Evolutionary conservation across 2,329 filamentous ascomycete species (phyloP), one percentile per base, ranked within the genome.

Genomic region (Teratosphaeria viscida): DNA sequence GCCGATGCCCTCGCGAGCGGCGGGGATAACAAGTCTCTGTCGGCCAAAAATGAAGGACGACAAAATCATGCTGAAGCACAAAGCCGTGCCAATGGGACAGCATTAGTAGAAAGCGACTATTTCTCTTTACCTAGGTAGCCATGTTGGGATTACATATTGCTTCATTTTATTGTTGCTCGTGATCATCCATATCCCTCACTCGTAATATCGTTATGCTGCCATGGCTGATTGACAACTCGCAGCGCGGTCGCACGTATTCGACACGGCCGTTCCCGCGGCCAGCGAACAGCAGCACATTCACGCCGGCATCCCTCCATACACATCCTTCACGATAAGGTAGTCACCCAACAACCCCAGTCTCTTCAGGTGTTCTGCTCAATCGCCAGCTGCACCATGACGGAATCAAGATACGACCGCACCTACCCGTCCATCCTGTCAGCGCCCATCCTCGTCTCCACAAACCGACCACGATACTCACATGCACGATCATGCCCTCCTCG

Each of bases 341-440:
- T 7, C 29, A 5, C 29, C 29, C 4, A 3, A 5, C 29, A 32
- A 32, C 7, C 52, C 1, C 29, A 12, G 26, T n/a, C 14, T n/a
- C 26, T 0, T 60, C 56, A 60, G 5, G 56, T 49, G 56, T 70
- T 68, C 19, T 39, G 19, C 43, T 66, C 64, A 4, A 68, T 60
- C 3, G 65, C 66, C 57, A 66, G 63, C 60, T 67, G 64, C 43
- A 68, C 64, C 58, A 70, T 58, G 0, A 63, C 65, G 3, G 66
- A 67, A 52, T 70, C 66, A 32, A 70, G 61, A 59, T 68, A 69
- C 32, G 65, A 63, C 14, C 62, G 61, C 10, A 63, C 63, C 63
- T 65, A 55, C 32, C 26, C 11, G 12, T 34, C 7, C 32, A 26
- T 10, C 49, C 56, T 23, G 12, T 26, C 47, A 58, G 35, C 52